phyloP scores from a whole-genome alignment of 345 rosid species.

The Eucalyptus tenuipes region DNA sequence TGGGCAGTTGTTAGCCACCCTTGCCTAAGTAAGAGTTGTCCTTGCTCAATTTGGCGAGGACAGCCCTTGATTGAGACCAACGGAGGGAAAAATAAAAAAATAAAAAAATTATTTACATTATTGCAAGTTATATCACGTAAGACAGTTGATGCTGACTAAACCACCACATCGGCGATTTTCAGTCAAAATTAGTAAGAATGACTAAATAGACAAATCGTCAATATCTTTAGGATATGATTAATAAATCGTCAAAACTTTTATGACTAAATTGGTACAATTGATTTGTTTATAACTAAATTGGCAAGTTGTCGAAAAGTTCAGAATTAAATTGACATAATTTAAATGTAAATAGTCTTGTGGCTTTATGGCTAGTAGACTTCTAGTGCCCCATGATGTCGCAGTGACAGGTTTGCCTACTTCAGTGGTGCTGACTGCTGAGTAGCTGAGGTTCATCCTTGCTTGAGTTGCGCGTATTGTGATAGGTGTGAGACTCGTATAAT shows the following conservation, averaged over 20 bases:
- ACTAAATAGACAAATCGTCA: neutral
- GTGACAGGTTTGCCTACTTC: neutral
- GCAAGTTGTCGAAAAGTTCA: fast-evolving
- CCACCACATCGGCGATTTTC: fast-evolving
- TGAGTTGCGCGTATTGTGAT: neutral
- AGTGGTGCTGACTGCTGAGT: neutral
- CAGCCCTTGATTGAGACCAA: fast-evolving
- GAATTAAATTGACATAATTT: neutral
- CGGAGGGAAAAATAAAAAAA: fast-evolving
- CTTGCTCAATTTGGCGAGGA: neutral
- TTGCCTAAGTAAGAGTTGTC: neutral
- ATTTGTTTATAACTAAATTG: too few relatives aligned
- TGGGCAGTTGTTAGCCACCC: fast-evolving
- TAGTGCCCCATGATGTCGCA: neutral
- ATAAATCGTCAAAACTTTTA: fast-evolving
- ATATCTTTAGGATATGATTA: too few relatives aligned
- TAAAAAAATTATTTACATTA: too few relatives aligned
- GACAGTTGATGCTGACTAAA: neutral
- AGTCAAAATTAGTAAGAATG: fast-evolving
- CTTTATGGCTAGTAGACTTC: neutral
- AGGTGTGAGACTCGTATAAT: neutral
- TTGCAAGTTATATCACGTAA: fast-evolving
- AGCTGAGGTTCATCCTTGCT: neutral
- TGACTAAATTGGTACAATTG: fast-evolving
- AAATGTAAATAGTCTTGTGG: neutral